A percentile compares a stretch with the other conserved stretches of the same genome.
Evolutionary conservation across 2,329 filamentous ascomycete genomes (phyloP).

Genomic region (Bipolaris oryzae): DNA sequence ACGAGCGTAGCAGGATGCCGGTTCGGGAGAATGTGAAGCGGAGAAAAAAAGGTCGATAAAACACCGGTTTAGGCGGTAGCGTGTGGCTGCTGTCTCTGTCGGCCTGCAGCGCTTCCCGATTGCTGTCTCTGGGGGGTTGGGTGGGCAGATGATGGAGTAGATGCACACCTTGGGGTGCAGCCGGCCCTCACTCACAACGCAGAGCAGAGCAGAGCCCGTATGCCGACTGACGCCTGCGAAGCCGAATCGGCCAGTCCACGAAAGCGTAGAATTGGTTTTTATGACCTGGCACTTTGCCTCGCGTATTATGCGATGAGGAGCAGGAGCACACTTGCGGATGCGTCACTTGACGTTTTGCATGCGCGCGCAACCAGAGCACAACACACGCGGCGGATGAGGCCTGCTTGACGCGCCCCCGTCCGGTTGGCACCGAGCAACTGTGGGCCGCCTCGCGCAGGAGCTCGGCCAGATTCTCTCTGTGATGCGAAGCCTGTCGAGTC

Average conservation of each 20-base stretch:
- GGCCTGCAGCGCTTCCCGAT: conserved; percentile 17
- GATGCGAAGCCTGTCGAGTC: conserved; percentile 31
- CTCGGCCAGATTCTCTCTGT: conserved; percentile 24
- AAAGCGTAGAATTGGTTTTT: conserved; percentile 37
- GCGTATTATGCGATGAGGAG: conserved; percentile 41
- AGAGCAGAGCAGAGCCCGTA: conserved; percentile 24
- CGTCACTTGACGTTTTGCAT: conserved; percentile 43
- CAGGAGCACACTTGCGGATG: conserved; percentile 40
- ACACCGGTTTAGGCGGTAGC: conserved; percentile 39
- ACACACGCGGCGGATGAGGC: conserved; percentile 30
- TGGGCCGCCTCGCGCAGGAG: conserved; percentile 31
- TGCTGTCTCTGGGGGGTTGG: conserved; percentile 20
- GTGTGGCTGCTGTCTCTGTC: conserved; percentile 24
- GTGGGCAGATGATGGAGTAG: conserved; percentile 5
- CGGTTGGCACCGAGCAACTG: conserved; percentile 10
- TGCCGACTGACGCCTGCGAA: conserved; percentile 30
- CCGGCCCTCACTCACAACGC: conserved; percentile 22
- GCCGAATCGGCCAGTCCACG: conserved; percentile 39
- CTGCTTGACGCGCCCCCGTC: conserved; percentile 27
- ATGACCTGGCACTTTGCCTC: conserved; percentile 39
- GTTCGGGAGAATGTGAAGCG: conserved; percentile 27
- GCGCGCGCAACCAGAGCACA: conserved; percentile 41
- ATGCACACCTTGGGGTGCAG: conserved; percentile 21
- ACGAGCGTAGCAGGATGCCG: conserved; percentile 36
- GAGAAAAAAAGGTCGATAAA: conserved; percentile 42